Evolutionary conservation across 2,329 filamentous ascomycete genomes (phyloP), one percentile per base, ranked within the genome.

Genomic region (Pseudogymnoascus sp.): DNA sequence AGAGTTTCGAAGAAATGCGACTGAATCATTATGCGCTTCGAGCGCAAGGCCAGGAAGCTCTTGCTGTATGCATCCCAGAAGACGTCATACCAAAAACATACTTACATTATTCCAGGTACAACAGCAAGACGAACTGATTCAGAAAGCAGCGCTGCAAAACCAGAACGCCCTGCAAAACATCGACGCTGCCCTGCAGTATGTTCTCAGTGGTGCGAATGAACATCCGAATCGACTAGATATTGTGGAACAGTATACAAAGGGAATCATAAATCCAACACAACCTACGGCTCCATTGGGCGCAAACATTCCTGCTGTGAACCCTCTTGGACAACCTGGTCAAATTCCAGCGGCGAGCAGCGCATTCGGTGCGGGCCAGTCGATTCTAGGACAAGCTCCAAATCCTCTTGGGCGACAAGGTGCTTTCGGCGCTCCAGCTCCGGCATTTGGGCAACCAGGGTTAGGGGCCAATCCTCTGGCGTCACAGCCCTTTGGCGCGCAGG

Each of bases 1-100:
- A 92, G 73, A 96, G 91, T 70, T 88, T 89, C 42, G 93, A 97
- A 74, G 93, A 97, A 75, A 83, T 96, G 73, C 84, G 92, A 60
- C 73, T 92, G n/a, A 85, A 90, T 21, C 87, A 91, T 71, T 92
- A 93, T 71, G 78, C 86, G 61, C 35, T 60, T 25, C 33, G 59
- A 71, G 78, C 78, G 14, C 73, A 76, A 71, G 60, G 42, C 28
- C 61, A 60, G 28, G 33, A 61, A 23, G 59, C 59, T 60, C 18
- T 60, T 33, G 72, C 70, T 65, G 72, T 74, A 69, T 11, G 71
- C 65, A 37, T 25, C 62, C 21, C 14, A 35, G 18, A 23, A n/a
- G 5, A n/a, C 62, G 61, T 42, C 4, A 25, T 60, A n/a, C 5
- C 18, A 44, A 47, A 35, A 25, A 59, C 5, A 50, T 70, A 31